These are phyloP conservation scores for Cochlearia excelsa DNA, from an alignment of 345 rosid genomes.

Conservation along the genomic window DNA sequence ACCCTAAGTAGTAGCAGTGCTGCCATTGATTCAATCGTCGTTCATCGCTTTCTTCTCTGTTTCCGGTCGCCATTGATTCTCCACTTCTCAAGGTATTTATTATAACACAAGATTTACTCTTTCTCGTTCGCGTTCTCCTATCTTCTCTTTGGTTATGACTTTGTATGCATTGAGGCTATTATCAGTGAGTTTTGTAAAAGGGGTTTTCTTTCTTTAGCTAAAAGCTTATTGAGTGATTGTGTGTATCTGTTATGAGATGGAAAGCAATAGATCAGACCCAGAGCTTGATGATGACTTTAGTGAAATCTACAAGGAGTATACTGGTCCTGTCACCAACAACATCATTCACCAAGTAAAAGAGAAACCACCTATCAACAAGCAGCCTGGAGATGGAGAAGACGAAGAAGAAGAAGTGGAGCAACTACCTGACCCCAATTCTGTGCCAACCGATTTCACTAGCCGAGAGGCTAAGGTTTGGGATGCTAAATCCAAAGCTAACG, in stretches of 20 bases:
- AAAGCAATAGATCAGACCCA: conserved; percentile 60
- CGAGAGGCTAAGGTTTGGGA: conserved; percentile 99
- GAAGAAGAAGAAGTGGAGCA: conserved; percentile 69
- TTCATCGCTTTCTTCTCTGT: conserved; percentile 6
- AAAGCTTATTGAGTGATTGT: neutral
- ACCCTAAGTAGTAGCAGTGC: too few species aligned
- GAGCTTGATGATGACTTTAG: conserved; percentile 90
- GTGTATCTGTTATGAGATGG: conserved; percentile 47
- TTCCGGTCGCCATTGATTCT: conserved; percentile 30
- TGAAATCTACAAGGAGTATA: conserved; percentile 94
- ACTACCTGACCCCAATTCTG: conserved; percentile 91
- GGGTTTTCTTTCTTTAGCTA: neutral
- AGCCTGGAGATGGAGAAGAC: conserved; percentile 26
- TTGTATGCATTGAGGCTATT: too few species aligned
- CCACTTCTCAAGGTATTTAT: conserved; percentile 14
- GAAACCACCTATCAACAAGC: conserved; percentile 46
- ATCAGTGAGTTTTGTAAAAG: too few species aligned
- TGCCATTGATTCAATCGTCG: too few species aligned
- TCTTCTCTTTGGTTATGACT: neutral
- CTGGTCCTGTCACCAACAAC: conserved; percentile 61
- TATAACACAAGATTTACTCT: neutral
- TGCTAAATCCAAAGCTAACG: conserved; percentile 97
- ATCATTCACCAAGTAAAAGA: conserved; percentile 42
- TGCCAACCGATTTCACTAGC: conserved; percentile 96
- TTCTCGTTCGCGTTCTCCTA: neutral